Evolutionary conservation across 2,329 filamentous ascomycete genomes (phyloP).

Genomic region (Orbilia brochopaga): DNA sequence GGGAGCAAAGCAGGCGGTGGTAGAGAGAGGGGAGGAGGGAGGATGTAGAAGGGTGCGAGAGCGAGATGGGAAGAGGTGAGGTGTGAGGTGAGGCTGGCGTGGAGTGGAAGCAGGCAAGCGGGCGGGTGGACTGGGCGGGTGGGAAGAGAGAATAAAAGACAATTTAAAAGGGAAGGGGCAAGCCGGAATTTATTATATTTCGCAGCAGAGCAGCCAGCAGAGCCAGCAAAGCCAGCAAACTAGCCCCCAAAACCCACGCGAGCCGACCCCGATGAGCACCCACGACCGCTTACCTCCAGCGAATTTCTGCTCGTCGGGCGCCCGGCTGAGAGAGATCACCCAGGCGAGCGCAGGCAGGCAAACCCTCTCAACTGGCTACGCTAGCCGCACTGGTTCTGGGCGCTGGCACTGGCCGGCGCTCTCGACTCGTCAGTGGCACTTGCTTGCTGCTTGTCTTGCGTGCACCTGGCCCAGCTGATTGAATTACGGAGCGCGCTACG

Average conservation of each 20-base stretch:
- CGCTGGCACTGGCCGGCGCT: not conserved
- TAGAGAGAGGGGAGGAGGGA: not conserved
- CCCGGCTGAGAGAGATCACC: not conserved
- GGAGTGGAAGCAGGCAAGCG: conserved; percentile 2
- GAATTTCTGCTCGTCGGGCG: not conserved
- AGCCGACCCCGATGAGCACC: conserved; percentile 3
- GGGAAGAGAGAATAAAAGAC: conserved; percentile 8
- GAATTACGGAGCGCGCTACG: conserved; percentile 1
- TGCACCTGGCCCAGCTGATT: conserved; percentile 1
- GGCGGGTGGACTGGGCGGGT: conserved; percentile 20
- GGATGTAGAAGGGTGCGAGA: not conserved
- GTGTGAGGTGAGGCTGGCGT: not conserved
- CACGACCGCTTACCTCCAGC: not conserved
- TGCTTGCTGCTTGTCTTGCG: not conserved
- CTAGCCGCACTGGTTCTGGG: conserved; percentile 16
- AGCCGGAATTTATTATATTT: conserved; percentile 42
- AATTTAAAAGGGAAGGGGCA: conserved; percentile 43
- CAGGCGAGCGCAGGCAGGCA: conserved; percentile 24
- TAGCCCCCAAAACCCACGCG: no score
- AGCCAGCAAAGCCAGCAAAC: no score
- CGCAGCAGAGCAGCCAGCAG: conserved; percentile 3
- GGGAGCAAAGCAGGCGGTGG: not conserved
- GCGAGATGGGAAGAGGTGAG: not conserved
- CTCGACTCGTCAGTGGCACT: not conserved
- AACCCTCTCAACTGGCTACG: conserved; percentile 28